phyloP scores from a whole-genome alignment of 2,329 filamentous ascomycete genomes.

The Cordyceps fumosorosea region DNA sequence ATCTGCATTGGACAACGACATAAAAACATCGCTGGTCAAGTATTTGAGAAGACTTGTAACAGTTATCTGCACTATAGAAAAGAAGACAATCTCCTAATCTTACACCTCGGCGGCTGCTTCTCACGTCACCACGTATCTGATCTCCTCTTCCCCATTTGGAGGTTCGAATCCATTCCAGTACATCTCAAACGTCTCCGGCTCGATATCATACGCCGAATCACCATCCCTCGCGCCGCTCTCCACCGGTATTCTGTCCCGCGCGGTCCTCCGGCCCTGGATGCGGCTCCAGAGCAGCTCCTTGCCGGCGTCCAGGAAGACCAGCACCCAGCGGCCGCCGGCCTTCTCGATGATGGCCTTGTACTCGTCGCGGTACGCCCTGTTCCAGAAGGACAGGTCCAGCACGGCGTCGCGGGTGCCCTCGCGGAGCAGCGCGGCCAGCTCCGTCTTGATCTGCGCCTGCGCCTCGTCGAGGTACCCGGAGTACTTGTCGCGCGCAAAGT shows the following conservation, averaged over 20 bases:
- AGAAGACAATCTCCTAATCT: no score
- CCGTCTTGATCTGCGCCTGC: constrained; percentile 2
- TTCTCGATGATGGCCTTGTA: constrained; percentile 22
- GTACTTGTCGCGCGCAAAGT: constrained; percentile 9
- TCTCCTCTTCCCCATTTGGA: constrained; percentile 9
- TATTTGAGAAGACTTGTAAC: no score
- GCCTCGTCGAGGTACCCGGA: constrained; percentile 5
- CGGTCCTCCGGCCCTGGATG: constrained; percentile 22
- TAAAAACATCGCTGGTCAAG: no score
- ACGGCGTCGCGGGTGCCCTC: constrained; percentile 20
- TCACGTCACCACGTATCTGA: background rate
- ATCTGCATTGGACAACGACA: no score
- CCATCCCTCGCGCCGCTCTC: constrained; percentile 4
- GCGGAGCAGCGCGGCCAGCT: constrained; percentile 14
- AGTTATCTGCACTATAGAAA: no score
- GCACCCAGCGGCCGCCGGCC: constrained; percentile 23
- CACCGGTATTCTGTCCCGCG: constrained; percentile 8
- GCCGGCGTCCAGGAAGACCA: constrained; percentile 22
- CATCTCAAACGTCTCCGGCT: constrained; percentile 10
- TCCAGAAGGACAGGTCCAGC: constrained; percentile 27
- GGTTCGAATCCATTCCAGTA: constrained; percentile 7
- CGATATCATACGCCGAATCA: constrained; percentile 11
- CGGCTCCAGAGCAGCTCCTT: constrained; percentile 25
- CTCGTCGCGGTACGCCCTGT: constrained; percentile 24
- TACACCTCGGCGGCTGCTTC: background rate